Evolutionary conservation across 2,329 filamentous ascomycete species (phyloP), one percentile per base, ranked within the genome.

Genomic region (Ophiosphaerella korrae): DNA sequence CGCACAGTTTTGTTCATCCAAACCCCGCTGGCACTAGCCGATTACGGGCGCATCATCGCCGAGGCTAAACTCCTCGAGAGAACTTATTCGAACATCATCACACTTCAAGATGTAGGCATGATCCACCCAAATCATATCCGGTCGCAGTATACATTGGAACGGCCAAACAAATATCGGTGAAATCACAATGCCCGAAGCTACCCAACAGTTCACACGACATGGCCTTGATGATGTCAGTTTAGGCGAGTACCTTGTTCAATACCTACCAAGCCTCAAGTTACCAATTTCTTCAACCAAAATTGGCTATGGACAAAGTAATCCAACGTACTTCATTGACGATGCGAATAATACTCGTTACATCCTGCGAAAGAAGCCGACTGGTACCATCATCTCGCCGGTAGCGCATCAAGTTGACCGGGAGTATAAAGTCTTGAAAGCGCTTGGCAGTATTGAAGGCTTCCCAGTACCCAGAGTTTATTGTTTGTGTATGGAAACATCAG

Each of bases 331-430:
- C 65, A 81, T 97, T 66, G 94, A 87, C 14, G 86, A 86, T 52
- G 57, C 67, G 2, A 80, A 85, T 67, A 83, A 85, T 42, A 73
- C 78, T 57, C 84, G 86, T 67, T 96, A 87, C 74, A 94, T 97
- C 26, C 82, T 97, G 77, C 89, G 93, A 71, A 97, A 97, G 83
- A 97, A 97, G 77, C 94, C 93, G 0, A 90, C 92, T 4, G 93
- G 93, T 55, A 87, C 88, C 75, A 88, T 97, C 36, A 83, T 97
- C 44, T 96, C 91, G 65, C 91, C 91, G 75, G 92, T 93, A 2
- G 94, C 94, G 9, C 94, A 97, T 79, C 88, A 92, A 74, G 92
- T 97, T 65, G 93, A 97, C 78, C 88, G 94, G 65, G 93, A 97
- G 77, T 94, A 93, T 77, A 86, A 87, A 67, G 88, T 97, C 63